Percentiles rank a stretch among this genome's conserved stretches.
Conservation (phyloP, 225 moss, liverwort and hornwort species). For the Physcomitrium patens region DNA sequence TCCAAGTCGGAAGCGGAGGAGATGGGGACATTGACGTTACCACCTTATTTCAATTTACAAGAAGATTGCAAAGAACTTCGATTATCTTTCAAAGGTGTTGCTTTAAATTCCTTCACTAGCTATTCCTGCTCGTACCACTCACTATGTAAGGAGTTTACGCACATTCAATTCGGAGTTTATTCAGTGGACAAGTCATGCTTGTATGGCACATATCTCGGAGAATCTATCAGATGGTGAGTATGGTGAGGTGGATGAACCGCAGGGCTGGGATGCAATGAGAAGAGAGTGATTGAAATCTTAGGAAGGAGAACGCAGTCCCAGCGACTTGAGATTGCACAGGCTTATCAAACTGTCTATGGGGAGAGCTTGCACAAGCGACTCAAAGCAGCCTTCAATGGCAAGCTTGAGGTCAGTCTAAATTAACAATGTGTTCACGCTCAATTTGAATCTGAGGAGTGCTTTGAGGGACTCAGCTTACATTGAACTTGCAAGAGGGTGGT, state of each 20-base stretch:
- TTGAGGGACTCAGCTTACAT: neutral
- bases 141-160: neutral
- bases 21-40: conserved; percentile 59
- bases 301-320: conserved; percentile 44
- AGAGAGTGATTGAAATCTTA: conserved; percentile 46
- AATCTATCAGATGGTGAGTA: neutral
- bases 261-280: conserved; percentile 50
- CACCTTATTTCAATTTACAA: conserved; percentile 47
- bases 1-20: neutral
- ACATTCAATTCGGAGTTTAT: too few species aligned
- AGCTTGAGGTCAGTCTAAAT: conserved; percentile 44
- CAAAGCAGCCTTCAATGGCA: conserved; percentile 44
- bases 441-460: too few species aligned
- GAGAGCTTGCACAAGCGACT: conserved; percentile 53
- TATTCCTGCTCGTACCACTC: neutral
- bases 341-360: conserved; percentile 42
- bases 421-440: too few species aligned
- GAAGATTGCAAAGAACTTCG: conserved; percentile 61
- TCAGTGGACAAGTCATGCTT: neutral
- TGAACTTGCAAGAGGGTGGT: too few species aligned
- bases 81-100: conserved; percentile 48
- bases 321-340: conserved; percentile 44
- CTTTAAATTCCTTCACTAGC: neutral
- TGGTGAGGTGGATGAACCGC: conserved; percentile 20
- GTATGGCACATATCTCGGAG: neutral